A percentile compares a stretch with the other conserved stretches of the same genome.
Evolutionary conservation across 192 early-diverging fungal genomes (phyloP).

Genomic region (Diversispora eburnea): DNA sequence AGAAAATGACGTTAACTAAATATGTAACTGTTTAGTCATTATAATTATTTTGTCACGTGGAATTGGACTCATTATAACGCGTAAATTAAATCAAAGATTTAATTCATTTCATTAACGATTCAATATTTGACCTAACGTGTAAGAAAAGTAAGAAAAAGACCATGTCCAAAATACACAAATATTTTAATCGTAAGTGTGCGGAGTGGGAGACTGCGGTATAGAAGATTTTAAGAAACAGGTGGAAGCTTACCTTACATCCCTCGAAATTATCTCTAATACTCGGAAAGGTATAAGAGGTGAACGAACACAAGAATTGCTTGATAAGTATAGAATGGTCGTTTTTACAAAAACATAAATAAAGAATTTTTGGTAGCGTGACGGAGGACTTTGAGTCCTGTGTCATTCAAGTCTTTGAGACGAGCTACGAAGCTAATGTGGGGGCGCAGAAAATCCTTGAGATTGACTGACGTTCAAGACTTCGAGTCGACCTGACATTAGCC

Average conservation of each 20-base stretch:
- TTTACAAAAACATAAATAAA: background rate
- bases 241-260: background rate
- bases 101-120: too few relatives aligned
- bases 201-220: background rate
- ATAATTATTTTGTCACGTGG: too few relatives aligned
- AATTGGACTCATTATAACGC: too few relatives aligned
- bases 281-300: background rate
- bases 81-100: too few relatives aligned
- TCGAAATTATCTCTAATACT: background rate
- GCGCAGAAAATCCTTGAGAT: slow-evolving; percentile 8
- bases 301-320: background rate
- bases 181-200: background rate
- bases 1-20: too few relatives aligned
- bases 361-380: slow-evolving; percentile 7
- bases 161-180: background rate
- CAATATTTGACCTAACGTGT: too few relatives aligned
- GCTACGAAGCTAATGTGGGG: slow-evolving; percentile 20
- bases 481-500: background rate
- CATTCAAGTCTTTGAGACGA: slow-evolving; percentile 22
- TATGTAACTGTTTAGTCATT: too few relatives aligned
- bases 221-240: background rate
- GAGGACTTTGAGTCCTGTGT: background rate
- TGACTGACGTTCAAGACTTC: slow-evolving; percentile 2
- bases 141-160: too few relatives aligned
- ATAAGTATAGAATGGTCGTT: background rate